These are phyloP conservation scores for Thelonectria rubi DNA, from an alignment of 2,329 filamentous ascomycete genomes.

Conservation along the genomic window DNA sequence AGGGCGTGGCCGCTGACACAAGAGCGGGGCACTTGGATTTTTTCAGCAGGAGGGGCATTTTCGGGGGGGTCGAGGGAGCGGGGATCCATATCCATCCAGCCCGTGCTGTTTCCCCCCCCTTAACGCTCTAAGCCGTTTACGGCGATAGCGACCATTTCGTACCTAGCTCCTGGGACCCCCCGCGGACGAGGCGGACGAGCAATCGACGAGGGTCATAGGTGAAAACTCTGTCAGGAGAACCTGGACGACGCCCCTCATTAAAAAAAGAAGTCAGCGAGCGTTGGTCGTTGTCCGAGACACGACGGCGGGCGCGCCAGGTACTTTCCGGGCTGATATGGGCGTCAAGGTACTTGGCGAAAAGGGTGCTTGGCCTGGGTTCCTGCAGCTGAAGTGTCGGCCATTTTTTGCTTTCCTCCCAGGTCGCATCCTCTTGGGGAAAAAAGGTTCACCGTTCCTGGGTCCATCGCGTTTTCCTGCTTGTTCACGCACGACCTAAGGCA, in stretches of 20 bases:
- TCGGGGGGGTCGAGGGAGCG: slow-evolving; percentile 30
- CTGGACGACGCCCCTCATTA: slow-evolving; percentile 34
- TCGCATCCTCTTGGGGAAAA: too few species aligned
- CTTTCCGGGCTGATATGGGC: slow-evolving; percentile 20
- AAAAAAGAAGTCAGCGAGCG: slow-evolving; percentile 21
- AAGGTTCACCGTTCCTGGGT: neutral
- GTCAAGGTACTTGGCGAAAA: slow-evolving; percentile 28
- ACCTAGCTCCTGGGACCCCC: slow-evolving; percentile 29
- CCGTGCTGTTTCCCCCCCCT: slow-evolving; percentile 15
- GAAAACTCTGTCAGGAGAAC: slow-evolving; percentile 48
- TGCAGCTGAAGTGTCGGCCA: slow-evolving; percentile 35
- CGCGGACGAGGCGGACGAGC: slow-evolving; percentile 36
- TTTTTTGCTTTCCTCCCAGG: slow-evolving; percentile 28
- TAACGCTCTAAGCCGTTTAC: slow-evolving; percentile 35
- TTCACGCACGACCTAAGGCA: slow-evolving; percentile 37
- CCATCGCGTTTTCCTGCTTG: slow-evolving; percentile 23
- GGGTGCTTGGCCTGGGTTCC: slow-evolving; percentile 16
- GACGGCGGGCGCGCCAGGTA: slow-evolving; percentile 32
- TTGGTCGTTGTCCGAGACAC: slow-evolving; percentile 36
- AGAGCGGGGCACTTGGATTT: slow-evolving; percentile 39
- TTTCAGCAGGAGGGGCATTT: slow-evolving; percentile 32
- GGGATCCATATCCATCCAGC: slow-evolving; percentile 14
- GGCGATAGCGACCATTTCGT: slow-evolving; percentile 27
- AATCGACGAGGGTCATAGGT: slow-evolving; percentile 29
- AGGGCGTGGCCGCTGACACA: slow-evolving; percentile 34